These are phyloP conservation scores for California macrophylla DNA, from an alignment of 441 rosid genomes.

Conservation along the genomic window DNA sequence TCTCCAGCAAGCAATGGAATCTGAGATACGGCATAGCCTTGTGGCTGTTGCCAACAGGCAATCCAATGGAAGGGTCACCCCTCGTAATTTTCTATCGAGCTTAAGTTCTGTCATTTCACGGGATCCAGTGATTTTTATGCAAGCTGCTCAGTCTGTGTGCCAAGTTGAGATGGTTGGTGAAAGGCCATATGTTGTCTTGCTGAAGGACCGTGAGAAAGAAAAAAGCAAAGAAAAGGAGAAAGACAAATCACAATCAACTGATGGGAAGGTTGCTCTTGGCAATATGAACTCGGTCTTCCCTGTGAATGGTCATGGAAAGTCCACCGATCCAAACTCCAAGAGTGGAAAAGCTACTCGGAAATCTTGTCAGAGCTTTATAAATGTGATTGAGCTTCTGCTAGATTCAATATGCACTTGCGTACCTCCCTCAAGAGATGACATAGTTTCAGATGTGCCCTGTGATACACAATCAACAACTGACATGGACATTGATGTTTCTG, in stretches of 20 bases:
- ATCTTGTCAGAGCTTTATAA: slow-evolving; percentile 70
- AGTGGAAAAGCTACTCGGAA: slow-evolving; percentile 62
- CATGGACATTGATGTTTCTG: slow-evolving; percentile 89
- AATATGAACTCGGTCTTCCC: slow-evolving; percentile 24
- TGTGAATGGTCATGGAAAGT: slow-evolving; percentile 41
- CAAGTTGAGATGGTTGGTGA: slow-evolving; percentile 97
- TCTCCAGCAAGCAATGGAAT: slow-evolving; percentile 97
- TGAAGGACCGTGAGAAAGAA: slow-evolving; percentile 84
- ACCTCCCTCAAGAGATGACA: slow-evolving; percentile 62
- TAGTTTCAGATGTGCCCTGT: slow-evolving; percentile 22
- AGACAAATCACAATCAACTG: slow-evolving; percentile 46
- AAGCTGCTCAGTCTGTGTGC: slow-evolving; percentile 74
- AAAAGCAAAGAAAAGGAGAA: slow-evolving; percentile 69
- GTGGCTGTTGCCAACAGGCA: slow-evolving; percentile 79
- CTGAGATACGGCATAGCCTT: slow-evolving; percentile 84
- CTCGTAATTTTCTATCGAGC: slow-evolving; percentile 67
- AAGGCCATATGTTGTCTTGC: slow-evolving; percentile 73
- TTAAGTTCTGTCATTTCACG: slow-evolving; percentile 77
- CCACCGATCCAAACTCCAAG: slow-evolving; percentile 52
- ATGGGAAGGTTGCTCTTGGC: slow-evolving; percentile 54
- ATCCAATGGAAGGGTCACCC: slow-evolving; percentile 70
- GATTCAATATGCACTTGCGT: slow-evolving; percentile 56
- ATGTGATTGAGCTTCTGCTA: slow-evolving; percentile 85
- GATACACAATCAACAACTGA: slow-evolving; percentile 44
- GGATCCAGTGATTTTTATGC: slow-evolving; percentile 75